These are phyloP conservation scores for Podospora bellae-mahoneyi DNA, from an alignment of 495 filamentous ascomycete species.

Conservation along the genomic window DNA sequence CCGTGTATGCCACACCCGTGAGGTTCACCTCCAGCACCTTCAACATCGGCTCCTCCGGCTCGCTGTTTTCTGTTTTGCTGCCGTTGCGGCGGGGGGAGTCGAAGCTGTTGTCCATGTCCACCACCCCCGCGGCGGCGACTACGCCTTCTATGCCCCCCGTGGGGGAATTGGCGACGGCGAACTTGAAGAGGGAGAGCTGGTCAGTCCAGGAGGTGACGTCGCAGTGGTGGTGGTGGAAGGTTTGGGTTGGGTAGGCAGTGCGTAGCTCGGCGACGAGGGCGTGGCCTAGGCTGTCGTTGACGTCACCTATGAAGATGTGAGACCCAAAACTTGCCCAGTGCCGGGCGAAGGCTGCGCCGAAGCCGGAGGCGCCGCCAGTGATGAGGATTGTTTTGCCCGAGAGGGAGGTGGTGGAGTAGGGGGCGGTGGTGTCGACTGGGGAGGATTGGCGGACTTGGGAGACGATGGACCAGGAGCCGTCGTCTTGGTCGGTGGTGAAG, in stretches of 20 bases:
- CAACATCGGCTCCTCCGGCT: conserved; percentile 42
- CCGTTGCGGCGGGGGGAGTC: conserved; percentile 30
- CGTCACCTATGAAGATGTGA: conserved; percentile 48
- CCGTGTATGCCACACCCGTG: conserved; percentile 61
- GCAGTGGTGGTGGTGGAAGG: conserved; percentile 48
- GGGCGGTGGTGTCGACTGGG: conserved; percentile 36
- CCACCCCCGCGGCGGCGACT: conserved; percentile 66
- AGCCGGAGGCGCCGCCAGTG: conserved; percentile 51
- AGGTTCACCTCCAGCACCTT: conserved; percentile 59
- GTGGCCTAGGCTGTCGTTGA: conserved; percentile 38
- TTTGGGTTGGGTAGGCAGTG: conserved; percentile 33
- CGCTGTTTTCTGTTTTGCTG: conserved; percentile 28
- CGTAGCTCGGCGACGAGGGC: conserved; percentile 39
- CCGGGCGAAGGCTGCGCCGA: conserved; percentile 50
- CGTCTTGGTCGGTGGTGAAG: conserved; percentile 9
- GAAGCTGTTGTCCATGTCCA: conserved; percentile 31
- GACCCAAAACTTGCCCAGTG: conserved; percentile 42
- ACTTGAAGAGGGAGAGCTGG: conserved; percentile 59
- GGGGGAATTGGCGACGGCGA: conserved; percentile 50
- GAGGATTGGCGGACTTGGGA: conserved; percentile 30
- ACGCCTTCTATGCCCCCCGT: conserved; percentile 57
- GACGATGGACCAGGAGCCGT: conserved; percentile 23
- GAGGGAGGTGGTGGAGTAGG: conserved; percentile 40
- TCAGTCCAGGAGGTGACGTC: conserved; percentile 55
- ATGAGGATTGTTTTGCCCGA: conserved; percentile 48